A percentile compares a stretch with the other conserved stretches of the same genome.
Evolutionary conservation across 352 stramenopile species (phyloP).

Genomic region (Phytophthora syringae): DNA sequence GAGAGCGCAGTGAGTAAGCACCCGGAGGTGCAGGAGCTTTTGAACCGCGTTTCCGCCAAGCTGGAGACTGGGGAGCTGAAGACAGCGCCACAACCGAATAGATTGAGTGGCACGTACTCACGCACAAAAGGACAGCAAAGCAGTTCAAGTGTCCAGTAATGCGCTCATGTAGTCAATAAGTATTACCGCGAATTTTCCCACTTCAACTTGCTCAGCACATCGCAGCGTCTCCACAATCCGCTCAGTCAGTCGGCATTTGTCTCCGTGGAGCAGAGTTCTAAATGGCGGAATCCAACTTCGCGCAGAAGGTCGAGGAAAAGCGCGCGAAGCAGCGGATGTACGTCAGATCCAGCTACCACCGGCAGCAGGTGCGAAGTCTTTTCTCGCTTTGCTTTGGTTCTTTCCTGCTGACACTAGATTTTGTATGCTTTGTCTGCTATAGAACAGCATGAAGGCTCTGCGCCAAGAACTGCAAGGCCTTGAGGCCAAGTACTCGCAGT

Average conservation of each 20-base stretch:
- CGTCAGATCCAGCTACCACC: constrained; percentile 58
- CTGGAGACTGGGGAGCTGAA: constrained; percentile 12
- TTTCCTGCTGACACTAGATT: constrained; percentile 13
- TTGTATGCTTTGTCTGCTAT: not conserved
- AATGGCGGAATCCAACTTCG: constrained; percentile 18
- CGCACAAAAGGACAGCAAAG: not conserved
- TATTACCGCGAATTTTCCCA: constrained; percentile 18
- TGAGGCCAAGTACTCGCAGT: constrained; percentile 44
- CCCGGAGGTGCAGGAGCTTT: constrained; percentile 41
- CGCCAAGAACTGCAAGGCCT: constrained; percentile 40
- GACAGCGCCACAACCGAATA: constrained; percentile 12
- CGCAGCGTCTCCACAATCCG: constrained; percentile 20
- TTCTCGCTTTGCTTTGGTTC: too few relatives aligned
- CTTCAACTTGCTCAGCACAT: constrained; percentile 32
- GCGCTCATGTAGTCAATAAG: constrained; percentile 6
- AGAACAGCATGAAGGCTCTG: constrained; percentile 48
- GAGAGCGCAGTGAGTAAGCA: constrained; percentile 42
- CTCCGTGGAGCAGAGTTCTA: constrained; percentile 5
- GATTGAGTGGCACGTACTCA: constrained; percentile 1
- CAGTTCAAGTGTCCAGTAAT: not conserved
- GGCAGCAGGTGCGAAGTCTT: constrained; percentile 37
- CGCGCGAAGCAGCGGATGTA: constrained; percentile 69
- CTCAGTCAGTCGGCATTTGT: constrained; percentile 20
- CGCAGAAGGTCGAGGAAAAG: constrained; percentile 25
- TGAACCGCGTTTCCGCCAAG: constrained; percentile 28